phyloP scores from a whole-genome alignment of 169 alveolate genomes.

The Cryptosporidium muris region DNA sequence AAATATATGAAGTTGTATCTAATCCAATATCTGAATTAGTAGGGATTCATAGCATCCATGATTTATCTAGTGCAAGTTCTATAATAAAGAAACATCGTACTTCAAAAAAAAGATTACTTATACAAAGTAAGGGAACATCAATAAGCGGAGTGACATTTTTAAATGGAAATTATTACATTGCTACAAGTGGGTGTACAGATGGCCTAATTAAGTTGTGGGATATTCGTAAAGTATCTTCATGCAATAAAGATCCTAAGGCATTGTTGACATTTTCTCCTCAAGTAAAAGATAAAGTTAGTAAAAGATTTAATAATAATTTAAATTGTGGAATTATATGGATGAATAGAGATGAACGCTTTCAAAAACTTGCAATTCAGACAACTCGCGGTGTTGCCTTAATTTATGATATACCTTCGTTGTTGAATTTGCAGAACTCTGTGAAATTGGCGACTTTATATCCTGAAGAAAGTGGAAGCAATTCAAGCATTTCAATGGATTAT shows the following conservation, averaged over 20 bases:
- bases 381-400: conserved; percentile 20
- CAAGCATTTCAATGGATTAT: not conserved
- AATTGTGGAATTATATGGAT: conserved; percentile 56
- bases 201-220: conserved; percentile 55
- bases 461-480: conserved; percentile 2
- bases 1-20: not conserved
- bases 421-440: not conserved
- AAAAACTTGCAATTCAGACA: conserved; percentile 50
- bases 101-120: conserved; percentile 3
- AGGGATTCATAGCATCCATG: conserved; percentile 27
- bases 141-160: conserved; percentile 56
- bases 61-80: not conserved
- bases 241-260: not conserved
- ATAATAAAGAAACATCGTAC: conserved; percentile 6
- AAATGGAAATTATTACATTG: conserved; percentile 13
- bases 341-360: conserved; percentile 30
- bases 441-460: not conserved
- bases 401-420: conserved; percentile 48
- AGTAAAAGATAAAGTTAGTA: conserved; percentile 1
- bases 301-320: not conserved
- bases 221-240: conserved; percentile 19
- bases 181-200: conserved; percentile 60
- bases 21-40: conserved; percentile 29
- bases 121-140: conserved; percentile 25
- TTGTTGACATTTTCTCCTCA: conserved; percentile 24